Evolutionary conservation across 139 green algal genomes (phyloP), one percentile per base, ranked within the genome.

Genomic region (Auxenochlorella protothecoides): DNA sequence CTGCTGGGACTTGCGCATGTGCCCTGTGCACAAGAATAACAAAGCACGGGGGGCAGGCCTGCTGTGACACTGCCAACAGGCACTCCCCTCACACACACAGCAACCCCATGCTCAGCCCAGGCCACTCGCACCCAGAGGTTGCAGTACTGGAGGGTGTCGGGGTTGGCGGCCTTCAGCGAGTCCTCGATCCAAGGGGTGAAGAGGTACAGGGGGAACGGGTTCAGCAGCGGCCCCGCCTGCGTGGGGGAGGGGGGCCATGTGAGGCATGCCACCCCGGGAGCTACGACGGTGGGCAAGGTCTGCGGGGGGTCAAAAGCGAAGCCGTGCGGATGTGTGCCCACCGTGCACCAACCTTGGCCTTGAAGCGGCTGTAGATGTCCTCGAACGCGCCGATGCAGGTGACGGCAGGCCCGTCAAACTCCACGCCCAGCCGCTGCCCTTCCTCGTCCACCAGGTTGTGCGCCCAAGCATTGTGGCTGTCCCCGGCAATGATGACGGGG

Each of bases 141-240:
- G 60, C 66, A 77, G 66, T 59, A 76, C 65, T 27, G 53, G 12
- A 77, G 72, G 4, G 66, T 72, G 59, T 72, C 53, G 4, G 68
- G 60, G 70, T 79, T 79, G 27, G 74, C 74, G 0, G 68, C 74
- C n/a, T 12, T 7, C 66, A 78, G 68, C 15, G 61, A 54, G 13
- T 78, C 73, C 61, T 73, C 73, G 3, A 78, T 3, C 68, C 67
- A 78, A 3, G 74, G 74, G 0, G 74, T 78, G 59, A 78, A 78
- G 7, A 68, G 51, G 55, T 63, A 78, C 5, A 78, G 69, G 7
- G 74, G 74, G 56, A 65, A 78, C 4, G 74, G 74, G 51, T 15
- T 53, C 6, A 65, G 56, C 55, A 78, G 53, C 12, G 9, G 7
- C 12, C 72, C 72, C 15, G 68, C 65, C 72, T 73, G 69, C 69